Conservation (phyloP, 257 asterid genomes). For the Lavandula angustifolia region DNA sequence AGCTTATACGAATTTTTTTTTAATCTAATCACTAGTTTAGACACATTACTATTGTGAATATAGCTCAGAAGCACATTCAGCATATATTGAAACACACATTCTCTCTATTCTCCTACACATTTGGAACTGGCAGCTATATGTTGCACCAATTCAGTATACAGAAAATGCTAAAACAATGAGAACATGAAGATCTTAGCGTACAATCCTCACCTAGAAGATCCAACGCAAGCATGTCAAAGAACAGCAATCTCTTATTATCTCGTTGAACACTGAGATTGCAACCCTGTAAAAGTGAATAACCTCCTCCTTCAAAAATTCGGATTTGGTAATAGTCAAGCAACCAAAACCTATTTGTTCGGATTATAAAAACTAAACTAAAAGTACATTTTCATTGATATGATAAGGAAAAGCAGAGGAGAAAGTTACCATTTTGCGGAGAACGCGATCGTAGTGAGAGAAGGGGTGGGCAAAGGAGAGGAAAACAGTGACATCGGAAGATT, state of each 20-base stretch:
- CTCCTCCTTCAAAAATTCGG: constrained; percentile 19
- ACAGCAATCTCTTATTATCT: constrained; percentile 65
- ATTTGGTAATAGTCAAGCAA: neutral
- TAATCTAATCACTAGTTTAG: neutral
- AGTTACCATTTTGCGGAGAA: constrained; percentile 82
- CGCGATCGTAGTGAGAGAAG: constrained; percentile 89
- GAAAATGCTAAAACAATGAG: neutral
- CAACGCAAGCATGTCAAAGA: constrained; percentile 66
- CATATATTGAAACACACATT: neutral
- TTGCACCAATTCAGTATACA: neutral
- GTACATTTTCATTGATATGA: neutral
- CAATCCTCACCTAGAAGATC: constrained; percentile 55
- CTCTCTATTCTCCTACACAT: constrained; percentile 10
- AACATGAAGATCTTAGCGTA: constrained; percentile 3
- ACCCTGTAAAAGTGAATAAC: constrained; percentile 58
- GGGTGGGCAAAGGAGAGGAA: constrained; percentile 79
- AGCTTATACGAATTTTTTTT: neutral
- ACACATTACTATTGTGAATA: neutral
- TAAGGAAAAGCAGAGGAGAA: neutral
- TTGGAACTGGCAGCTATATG: neutral
- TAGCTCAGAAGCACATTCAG: neutral
- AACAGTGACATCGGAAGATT: constrained; percentile 59
- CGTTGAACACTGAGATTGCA: constrained; percentile 70
- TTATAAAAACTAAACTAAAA: neutral
- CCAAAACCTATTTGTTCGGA: neutral